phyloP scores from a whole-genome alignment of 169 alveolate genomes.

The Plasmodium blacklocki region DNA sequence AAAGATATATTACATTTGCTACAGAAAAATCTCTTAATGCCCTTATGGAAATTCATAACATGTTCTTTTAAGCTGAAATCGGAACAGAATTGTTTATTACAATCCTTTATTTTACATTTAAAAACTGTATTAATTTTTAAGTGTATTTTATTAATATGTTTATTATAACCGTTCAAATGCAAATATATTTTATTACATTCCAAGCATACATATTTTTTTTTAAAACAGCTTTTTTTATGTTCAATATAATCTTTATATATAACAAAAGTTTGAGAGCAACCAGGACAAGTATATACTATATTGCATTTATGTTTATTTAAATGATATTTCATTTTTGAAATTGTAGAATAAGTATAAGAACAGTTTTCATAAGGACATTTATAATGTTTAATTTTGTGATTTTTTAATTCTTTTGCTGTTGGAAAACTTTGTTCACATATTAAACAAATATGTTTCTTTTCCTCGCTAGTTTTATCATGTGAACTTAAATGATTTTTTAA shows the following conservation, averaged over 20 bases:
- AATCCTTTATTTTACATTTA: conserved; percentile 47
- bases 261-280: conserved; percentile 20
- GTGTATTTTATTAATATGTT: conserved; percentile 45
- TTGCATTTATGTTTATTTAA: conserved; percentile 66
- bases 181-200: conserved; percentile 70
- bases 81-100: conserved; percentile 46
- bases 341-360: conserved; percentile 60
- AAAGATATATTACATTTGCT: conserved; percentile 62
- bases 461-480: conserved; percentile 60
- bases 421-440: conserved; percentile 32
- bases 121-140: conserved; percentile 27
- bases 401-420: conserved; percentile 43
- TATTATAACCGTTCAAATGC: conserved; percentile 62
- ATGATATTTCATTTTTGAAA: conserved; percentile 71
- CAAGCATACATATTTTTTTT: conserved; percentile 57
- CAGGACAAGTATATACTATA: conserved; percentile 46
- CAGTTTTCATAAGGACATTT: conserved; percentile 78
- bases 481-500: conserved; percentile 78
- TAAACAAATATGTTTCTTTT: conserved; percentile 41
- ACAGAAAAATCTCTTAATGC: conserved; percentile 57
- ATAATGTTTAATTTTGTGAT: conserved; percentile 31
- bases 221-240: conserved; percentile 48
- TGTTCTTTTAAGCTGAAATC: conserved; percentile 69
- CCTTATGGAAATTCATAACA: conserved; percentile 57
- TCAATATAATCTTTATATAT: conserved; percentile 69